Evolutionary conservation across 2,329 filamentous ascomycete genomes (phyloP).

Genomic region (Cercospora citrullina): DNA sequence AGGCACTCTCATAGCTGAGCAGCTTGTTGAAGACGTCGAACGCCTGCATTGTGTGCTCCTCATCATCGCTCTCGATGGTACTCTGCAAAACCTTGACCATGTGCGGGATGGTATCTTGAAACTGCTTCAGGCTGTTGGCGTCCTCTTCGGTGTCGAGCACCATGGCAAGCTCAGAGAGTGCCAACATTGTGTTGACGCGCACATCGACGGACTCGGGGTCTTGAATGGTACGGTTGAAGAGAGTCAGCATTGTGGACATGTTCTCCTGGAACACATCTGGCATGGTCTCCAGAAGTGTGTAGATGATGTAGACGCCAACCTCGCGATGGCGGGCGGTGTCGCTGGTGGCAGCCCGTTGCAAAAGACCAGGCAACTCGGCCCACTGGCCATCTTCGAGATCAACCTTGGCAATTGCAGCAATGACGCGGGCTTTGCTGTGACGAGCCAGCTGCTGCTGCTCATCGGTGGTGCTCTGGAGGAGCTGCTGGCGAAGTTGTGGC

Average conservation of each 20-base stretch:
- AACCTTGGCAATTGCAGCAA: slow-evolving; percentile 80
- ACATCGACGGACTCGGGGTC: slow-evolving; percentile 91
- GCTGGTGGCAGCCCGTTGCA: slow-evolving; percentile 77
- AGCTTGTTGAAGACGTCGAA: slow-evolving; percentile 98
- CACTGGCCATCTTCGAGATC: slow-evolving; percentile 88
- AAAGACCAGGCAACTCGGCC: slow-evolving; percentile 74
- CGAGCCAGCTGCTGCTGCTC: slow-evolving; percentile 76
- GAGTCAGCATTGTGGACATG: slow-evolving; percentile 72
- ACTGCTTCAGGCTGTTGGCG: slow-evolving; percentile 66
- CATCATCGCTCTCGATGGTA: slow-evolving; percentile 70
- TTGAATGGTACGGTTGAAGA: slow-evolving; percentile 84
- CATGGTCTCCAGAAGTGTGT: slow-evolving; percentile 84
- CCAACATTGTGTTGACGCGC: slow-evolving; percentile 89
- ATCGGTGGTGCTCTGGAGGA: slow-evolving; percentile 79
- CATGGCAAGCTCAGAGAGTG: slow-evolving; percentile 82
- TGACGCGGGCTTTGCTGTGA: slow-evolving; percentile 83
- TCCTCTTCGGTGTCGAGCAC: slow-evolving; percentile 87
- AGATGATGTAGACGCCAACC: slow-evolving; percentile 90
- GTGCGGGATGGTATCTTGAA: slow-evolving; percentile 77
- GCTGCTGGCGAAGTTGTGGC: slow-evolving; percentile 73
- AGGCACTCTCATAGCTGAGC: slow-evolving; percentile 81
- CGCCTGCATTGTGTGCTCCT: slow-evolving; percentile 83
- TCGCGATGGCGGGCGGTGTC: slow-evolving; percentile 76
- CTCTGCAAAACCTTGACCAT: slow-evolving; percentile 91
- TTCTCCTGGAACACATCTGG: slow-evolving; percentile 82